Percentiles rank a stretch among this genome's conserved stretches.
Evolutionary conservation across 1,284 basidiomycete genomes (phyloP).

Genomic region (Coriolopsis trogii): DNA sequence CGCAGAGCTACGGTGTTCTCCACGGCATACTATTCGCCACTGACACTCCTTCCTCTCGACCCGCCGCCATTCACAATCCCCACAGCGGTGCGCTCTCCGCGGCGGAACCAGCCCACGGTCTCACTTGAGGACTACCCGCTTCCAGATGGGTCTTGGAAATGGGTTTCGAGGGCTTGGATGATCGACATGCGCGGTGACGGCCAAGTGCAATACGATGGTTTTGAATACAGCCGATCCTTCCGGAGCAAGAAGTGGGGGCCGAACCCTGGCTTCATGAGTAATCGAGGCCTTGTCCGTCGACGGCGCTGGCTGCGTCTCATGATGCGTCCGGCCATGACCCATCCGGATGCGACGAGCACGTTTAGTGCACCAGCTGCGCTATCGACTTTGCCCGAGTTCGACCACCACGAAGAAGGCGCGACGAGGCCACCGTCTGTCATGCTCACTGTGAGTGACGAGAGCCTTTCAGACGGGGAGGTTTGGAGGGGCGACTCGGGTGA

Average conservation of each 20-base stretch:
- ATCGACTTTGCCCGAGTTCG: conserved; percentile 11
- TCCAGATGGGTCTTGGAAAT: conserved; percentile 78
- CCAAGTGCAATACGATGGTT: conserved; percentile 78
- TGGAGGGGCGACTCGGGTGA: conserved; percentile 53
- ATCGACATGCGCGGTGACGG: conserved; percentile 83
- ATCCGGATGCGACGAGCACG: conserved; percentile 4
- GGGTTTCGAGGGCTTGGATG: conserved; percentile 82
- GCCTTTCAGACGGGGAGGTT: conserved; percentile 24
- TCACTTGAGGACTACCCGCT: conserved; percentile 71
- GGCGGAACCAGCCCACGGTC: conserved; percentile 49
- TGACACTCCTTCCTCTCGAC: conserved; percentile 71
- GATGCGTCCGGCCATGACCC: conserved; percentile 55
- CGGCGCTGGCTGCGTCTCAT: conserved; percentile 80
- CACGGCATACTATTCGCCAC: conserved; percentile 68
- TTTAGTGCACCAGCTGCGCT: conserved; percentile 1
- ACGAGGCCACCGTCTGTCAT: conserved; percentile 35
- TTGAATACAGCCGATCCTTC: conserved; percentile 82
- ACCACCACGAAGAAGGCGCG: conserved; percentile 25
- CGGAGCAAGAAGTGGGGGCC: conserved; percentile 65
- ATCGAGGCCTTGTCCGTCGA: conserved; percentile 73
- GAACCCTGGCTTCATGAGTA: conserved; percentile 55
- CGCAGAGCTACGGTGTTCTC: conserved; percentile 72
- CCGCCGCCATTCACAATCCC: conserved; percentile 77
- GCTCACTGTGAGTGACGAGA: conserved; percentile 16
- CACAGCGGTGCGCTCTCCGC: conserved; percentile 38